Evolutionary conservation across 2,329 filamentous ascomycete species (phyloP), one percentile per base, ranked within the genome.

Genomic region (Boeremia exigua): DNA sequence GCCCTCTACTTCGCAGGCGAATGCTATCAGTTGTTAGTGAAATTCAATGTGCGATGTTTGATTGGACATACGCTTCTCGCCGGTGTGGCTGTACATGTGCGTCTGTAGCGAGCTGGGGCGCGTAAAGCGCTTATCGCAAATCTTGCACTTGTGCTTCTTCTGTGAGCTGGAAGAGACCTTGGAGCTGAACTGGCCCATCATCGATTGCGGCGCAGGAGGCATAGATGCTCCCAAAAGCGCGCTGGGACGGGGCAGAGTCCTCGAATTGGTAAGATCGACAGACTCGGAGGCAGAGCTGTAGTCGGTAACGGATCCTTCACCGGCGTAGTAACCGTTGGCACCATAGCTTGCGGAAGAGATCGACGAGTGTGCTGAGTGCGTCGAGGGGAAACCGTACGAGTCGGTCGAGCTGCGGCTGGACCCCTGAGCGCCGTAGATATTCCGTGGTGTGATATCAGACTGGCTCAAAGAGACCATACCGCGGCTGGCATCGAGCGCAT

Each of bases 101-200:
- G 94, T 98, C 75, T 97, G 94, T 34, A 98, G 78, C 12, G 94
- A 97, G 73, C 92, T 96, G 1, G 94, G 94, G 50, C 94, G 86
- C 2, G 94, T 97, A 76, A 98, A 98, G 38, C 94, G 88, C 84
- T 98, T 97, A 78, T 97, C 94, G 81, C 94, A 98, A 57, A 98
- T 91, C 80, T 96, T 97, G 85, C 94, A 98, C 82, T 97, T 97
- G 81, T 98, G 95, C 83, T 98, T 98, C 87, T 98, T 98, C 75
- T 97, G 92, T 9, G 94, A 95, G 79, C 92, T 96, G 15, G 91
- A 93, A 0, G 92, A 93, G 48, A 97, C 88, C 79, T 97, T 97
- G 61, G 94, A 97, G 78, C 91, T 97, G 80, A 98, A 98, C 70
- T 96, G 93, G 48, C 92, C 88, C 95, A 99, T 99, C 92, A 99